Evolutionary conservation across 1,284 basidiomycete species (phyloP), one percentile per base, ranked within the genome.

Genomic region (Amylostereum chailletii): DNA sequence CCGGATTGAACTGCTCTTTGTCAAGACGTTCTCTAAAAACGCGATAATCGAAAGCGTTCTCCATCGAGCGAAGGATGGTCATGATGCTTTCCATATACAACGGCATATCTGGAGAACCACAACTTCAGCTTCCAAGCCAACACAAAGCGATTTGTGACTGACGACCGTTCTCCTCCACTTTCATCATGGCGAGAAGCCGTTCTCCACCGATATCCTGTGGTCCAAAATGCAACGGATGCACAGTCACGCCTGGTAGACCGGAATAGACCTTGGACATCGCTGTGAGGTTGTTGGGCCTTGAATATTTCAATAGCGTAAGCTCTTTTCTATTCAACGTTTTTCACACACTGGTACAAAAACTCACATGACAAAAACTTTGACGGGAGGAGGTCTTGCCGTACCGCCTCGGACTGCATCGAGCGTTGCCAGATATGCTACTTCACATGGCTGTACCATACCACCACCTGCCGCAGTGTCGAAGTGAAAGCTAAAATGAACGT

Each of bases 131-230:
- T 19, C 19, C 19, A 19, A 19, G 19, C 19, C 19, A 19, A 19
- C 1, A 19, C 19, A 19, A 19, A 19, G 19, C 19, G 19, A 19
- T 19, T 19, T 19, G 19, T 19, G 19, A 53, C 8, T 36, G 41
- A 50, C 49, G 41, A 42, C 42, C 43, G 3, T 46, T 48, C 34
- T 60, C 53, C 30, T 66, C 65, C 4, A 66, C 56, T 6, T 61
- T 62, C 67, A 69, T 69, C 57, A 69, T 63, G 3, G 65, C 57
- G 6, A 69, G 55, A 51, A 68, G 58, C 1, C 65, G 61, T 29
- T 62, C 58, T 0, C 60, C 65, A 45, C 59, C 63, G 31, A 69
- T 55, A 45, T 68, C 65, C 5, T 52, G 51, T 9, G 60, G 52
- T 2, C 62, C 57, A 48, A 69, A 60, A 42, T 58, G 56, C 43